Evolutionary conservation across 495 filamentous ascomycete species (phyloP).

Genomic region (Staphylotrichum tortipilum): DNA sequence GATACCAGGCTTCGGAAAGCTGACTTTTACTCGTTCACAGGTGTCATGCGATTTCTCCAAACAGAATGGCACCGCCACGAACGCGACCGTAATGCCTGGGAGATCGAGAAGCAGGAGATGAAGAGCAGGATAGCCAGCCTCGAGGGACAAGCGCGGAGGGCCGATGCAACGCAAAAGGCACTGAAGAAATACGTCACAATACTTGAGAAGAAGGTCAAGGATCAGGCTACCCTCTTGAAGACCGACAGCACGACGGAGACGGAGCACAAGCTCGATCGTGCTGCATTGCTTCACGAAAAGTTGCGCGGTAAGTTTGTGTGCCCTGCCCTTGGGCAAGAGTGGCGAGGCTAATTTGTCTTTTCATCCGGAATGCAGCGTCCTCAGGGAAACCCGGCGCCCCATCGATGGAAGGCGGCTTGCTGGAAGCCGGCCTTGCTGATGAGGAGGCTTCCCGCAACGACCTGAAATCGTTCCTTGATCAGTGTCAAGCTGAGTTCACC

Average conservation of each 20-base stretch:
- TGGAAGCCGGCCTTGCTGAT: slow-evolving; percentile 27
- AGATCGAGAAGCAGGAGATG: slow-evolving; percentile 98
- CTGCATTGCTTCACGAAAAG: slow-evolving; percentile 39
- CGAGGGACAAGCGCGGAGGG: slow-evolving; percentile 78
- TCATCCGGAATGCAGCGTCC: slow-evolving; percentile 17
- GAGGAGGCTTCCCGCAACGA: slow-evolving; percentile 50
- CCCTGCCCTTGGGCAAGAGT: neutral
- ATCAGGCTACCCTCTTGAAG: slow-evolving; percentile 45
- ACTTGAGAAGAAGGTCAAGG: slow-evolving; percentile 81
- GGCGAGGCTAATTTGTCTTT: neutral
- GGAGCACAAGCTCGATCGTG: slow-evolving; percentile 37
- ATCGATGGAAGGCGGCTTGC: slow-evolving; percentile 7
- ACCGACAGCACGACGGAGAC: slow-evolving; percentile 25
- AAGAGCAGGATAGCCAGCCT: slow-evolving; percentile 94
- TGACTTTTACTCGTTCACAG: slow-evolving; percentile 36
- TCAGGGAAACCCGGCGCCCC: slow-evolving; percentile 12
- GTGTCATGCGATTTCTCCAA: slow-evolving; percentile 98
- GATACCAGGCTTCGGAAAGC: no score
- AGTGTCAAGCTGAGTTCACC: slow-evolving; percentile 55
- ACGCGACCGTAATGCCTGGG: slow-evolving; percentile 96
- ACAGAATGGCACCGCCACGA: slow-evolving; percentile 99
- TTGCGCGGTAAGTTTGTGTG: slow-evolving; percentile 36
- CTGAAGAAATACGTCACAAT: slow-evolving; percentile 83
- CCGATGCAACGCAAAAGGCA: slow-evolving; percentile 77
- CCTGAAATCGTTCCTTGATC: slow-evolving; percentile 53